Evolutionary conservation across 352 stramenopile genomes (phyloP), one percentile per base, ranked within the genome.

Genomic region (Phytophthora citricola): DNA sequence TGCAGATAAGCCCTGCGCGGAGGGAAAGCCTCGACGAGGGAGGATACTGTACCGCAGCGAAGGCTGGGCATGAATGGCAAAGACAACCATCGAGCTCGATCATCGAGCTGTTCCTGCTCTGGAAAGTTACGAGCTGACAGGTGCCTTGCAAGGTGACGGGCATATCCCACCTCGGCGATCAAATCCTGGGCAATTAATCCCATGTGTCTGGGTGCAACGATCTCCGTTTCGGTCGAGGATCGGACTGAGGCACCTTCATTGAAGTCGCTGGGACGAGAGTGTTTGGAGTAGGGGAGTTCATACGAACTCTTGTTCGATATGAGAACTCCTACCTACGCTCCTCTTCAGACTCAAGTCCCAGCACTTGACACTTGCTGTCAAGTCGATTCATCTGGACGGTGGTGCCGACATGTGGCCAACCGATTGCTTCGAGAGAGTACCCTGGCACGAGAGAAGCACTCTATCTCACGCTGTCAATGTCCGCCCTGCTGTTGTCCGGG

Each of bases 181-280:
- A 64, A 69, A 69, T 65, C 61, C 15, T 14, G 62, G 17, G 14
- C 45, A 69, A 69, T 58, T 64, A 58, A 59, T 69, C 61, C 54
- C 61, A 69, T 58, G 61, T 69, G 62, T 59, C 62, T 69, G 62
- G 62, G 54, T 69, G 54, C 45, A 65, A 65, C 54, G 46, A 69
- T 69, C 53, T 47, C 27, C 36, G 54, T 32, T 54, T 5, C 8
- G 36, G n/a, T 51, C 8, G 26, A 58, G 38, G 61, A 69, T 69
- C 61, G 45, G 61, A 64, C 43, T 48, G 40, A 12, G 40, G 43
- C 3, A 9, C 29, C 36, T 52, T 51, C 20, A 20, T 58, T 62
- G 52, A 63, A 56, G 44, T 57, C 34, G 17, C 24, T 36, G 14
- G 31, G 31, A 36, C 40, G n/a, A 31, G 22, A 58, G 36, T 20